Base-by-base conservation (phyloP, 768 basidiomycete species). In the Pholiota conissans region DNA sequence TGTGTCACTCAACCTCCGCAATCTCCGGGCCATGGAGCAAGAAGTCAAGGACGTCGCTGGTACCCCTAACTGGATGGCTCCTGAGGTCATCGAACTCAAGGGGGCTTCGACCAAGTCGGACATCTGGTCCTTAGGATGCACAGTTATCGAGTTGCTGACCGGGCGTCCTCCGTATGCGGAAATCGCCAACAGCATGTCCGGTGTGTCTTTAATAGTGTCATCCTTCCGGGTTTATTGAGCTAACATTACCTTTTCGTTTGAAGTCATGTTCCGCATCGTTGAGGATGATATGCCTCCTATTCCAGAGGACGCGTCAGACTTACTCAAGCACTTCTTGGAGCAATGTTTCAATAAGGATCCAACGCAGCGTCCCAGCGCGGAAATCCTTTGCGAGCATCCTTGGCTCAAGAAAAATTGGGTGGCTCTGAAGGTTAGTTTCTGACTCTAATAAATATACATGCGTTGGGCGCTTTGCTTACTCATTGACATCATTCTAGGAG, bases 61-160 rank as follows among this genome's bases (percentile, higher is more conserved):
- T 9, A 99, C 96, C 9, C 96, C 96, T 13, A 96, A 98, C 67
- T 99, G 96, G 96, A 98, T 99, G 95, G 95, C 95, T 10, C 96
- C 96, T 2, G 96, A 99, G 73, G 92, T 98, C 50, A 98, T 99
- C 60, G 89, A 94, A 69, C 83, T 98, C 55, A 90, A 94, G 70
- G 95, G 95, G 3, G 92, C 96, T 7, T 90, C 91, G n/a, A 80
- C 89, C 0, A 94, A 94, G 65, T 89, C 92, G 26, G 95, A 97
- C 69, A 95, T 97, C 29, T 97, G 95, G 95, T 96, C 94, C 0
- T 73, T 99, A 61, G 96, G 87, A 1, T 97, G 95, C 68, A 98
- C 96, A 3, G 86, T 98, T 63, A 86, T 96, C 64, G 96, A 99
- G 73, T 80, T 99, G 24, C 76, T 98, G 61, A 96, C 94, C 5